Base-by-base conservation (phyloP, 1,284 basidiomycete species). In the Naganishia albida region DNA sequence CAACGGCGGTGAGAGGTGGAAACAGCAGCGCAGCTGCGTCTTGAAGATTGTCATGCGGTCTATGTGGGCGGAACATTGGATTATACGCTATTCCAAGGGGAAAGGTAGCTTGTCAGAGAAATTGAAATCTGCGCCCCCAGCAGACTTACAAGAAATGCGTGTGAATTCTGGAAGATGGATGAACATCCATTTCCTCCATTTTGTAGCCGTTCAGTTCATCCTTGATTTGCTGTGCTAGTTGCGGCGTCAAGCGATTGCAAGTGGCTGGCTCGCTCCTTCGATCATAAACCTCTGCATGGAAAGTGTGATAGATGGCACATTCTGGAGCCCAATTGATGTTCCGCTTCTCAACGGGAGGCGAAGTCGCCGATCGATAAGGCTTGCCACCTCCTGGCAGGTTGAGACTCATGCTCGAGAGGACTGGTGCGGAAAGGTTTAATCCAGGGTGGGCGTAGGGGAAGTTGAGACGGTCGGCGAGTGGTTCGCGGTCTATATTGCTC, bases 151-250 rank as follows among this genome's bases (percentile, higher is more conserved):
- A 86, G 77, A 85, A 86, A 73, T 86, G 85, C 57, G 85, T 86
- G 77, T 94, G 88, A 73, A 89, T 85, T 77, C 90, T 86, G 79
- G 90, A 92, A 54, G 88, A 82, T 69, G 89, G 88, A 79, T 96
- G 93, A 67, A 97, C 91, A 75, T 93, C 91, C 93, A 97, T 96
- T 81, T 94, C 91, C 80, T 96, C 93, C 89, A 96, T 91, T 84
- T 96, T 96, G 82, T 90, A 96, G 68, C 91, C 92, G 80, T 96
- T 94, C 52, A 95, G 82, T 81, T 94, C 91, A 80, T 94, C 91
- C 83, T 97, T 97, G 80, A 97, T 97, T 70, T 89, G 84, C 83
- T 96, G 91, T 50, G 95, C 95, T 72, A 98, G 82, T 68, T 89
- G 87, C 51, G 95, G 95, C 59, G 95, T 99, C 72, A 99, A 81